Evolutionary conservation across 805 yeast species (phyloP).

Genomic region (Kodamaea kakaduensis): DNA sequence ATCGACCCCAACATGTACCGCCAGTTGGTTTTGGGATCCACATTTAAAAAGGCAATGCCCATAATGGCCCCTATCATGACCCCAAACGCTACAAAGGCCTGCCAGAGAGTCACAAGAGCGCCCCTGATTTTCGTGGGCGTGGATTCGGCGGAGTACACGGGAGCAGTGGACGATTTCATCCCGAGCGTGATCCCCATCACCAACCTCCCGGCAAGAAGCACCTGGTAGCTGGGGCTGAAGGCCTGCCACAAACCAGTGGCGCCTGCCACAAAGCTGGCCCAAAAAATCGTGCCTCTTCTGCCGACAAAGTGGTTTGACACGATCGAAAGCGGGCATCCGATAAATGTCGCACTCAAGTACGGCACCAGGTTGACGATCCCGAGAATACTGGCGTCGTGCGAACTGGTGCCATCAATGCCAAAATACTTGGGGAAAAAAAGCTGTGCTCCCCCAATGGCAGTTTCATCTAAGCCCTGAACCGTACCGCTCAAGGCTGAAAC

Average conservation of each 20-base stretch:
- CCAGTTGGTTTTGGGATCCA: constrained; percentile 11
- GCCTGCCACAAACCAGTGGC: constrained; percentile 15
- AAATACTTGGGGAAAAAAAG: constrained; percentile 8
- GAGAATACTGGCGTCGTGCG: constrained; percentile 11
- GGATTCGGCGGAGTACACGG: constrained; percentile 14
- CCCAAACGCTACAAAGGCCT: constrained; percentile 16
- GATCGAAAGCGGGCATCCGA: constrained; percentile 10
- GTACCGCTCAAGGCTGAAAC: constrained; percentile 10
- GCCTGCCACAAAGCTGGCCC: constrained; percentile 12
- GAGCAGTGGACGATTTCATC: constrained; percentile 14
- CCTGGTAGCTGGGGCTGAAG: constrained; percentile 10
- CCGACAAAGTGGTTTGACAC: constrained; percentile 11
- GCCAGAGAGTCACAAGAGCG: constrained; percentile 14
- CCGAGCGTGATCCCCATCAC: constrained; percentile 15
- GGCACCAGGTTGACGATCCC: constrained; percentile 14
- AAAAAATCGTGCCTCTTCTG: constrained; percentile 11
- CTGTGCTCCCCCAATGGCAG: constrained; percentile 17
- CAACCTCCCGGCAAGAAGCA: constrained; percentile 13
- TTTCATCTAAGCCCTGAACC: constrained; percentile 15
- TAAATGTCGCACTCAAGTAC: constrained; percentile 11
- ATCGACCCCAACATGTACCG: constrained; percentile 15
- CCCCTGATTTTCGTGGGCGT: constrained; percentile 14
- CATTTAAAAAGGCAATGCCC: constrained; percentile 10
- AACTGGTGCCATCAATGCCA: constrained; percentile 14
- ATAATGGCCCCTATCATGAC: constrained; percentile 14